Percentiles rank a stretch among this genome's conserved stretches.
phyloP scores from a whole-genome alignment of 805 yeast species.

The Candida tallmaniae region DNA sequence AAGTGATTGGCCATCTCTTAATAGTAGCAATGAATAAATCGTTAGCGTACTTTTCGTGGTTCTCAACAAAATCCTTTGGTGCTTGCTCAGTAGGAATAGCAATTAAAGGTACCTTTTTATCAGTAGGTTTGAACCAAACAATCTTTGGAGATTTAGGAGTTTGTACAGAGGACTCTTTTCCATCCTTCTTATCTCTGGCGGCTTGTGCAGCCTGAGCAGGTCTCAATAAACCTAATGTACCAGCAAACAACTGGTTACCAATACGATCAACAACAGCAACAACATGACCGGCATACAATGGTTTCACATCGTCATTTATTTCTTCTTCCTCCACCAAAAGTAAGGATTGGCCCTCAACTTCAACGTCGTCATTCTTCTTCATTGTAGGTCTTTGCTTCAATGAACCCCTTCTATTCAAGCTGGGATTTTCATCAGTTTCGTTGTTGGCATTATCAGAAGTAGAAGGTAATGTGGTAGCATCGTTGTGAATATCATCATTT shows the following conservation, averaged over 20 bases:
- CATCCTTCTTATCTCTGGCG: slow-evolving; percentile 51
- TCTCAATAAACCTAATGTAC: slow-evolving; percentile 87
- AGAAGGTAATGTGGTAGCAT: slow-evolving; percentile 59
- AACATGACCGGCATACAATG: slow-evolving; percentile 95
- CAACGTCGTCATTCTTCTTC: slow-evolving; percentile 97
- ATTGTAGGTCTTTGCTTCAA: slow-evolving; percentile 93
- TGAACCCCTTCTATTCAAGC: slow-evolving; percentile 74
- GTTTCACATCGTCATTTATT: slow-evolving; percentile 86
- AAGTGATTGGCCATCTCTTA: slow-evolving; percentile 98
- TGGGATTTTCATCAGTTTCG: slow-evolving; percentile 29
- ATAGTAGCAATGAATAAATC: slow-evolving; percentile 90
- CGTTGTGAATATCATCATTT: slow-evolving; percentile 72
- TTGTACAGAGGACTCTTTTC: slow-evolving; percentile 42
- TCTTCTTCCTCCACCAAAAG: slow-evolving; percentile 93
- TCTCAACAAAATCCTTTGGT: slow-evolving; percentile 90
- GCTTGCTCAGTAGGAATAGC: slow-evolving; percentile 99
- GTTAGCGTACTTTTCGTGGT: slow-evolving; percentile 76
- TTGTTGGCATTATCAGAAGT: slow-evolving; percentile 17
- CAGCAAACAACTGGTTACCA: slow-evolving; percentile 94
- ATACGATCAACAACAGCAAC: slow-evolving; percentile 97
- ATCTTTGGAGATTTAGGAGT: slow-evolving; percentile 72
- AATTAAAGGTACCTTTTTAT: slow-evolving; percentile 93
- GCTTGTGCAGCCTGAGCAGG: slow-evolving; percentile 94
- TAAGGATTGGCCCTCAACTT: slow-evolving; percentile 95
- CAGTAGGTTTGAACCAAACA: slow-evolving; percentile 99